Base-by-base conservation (phyloP, 805 yeast species). In the Priceomyces medius region DNA sequence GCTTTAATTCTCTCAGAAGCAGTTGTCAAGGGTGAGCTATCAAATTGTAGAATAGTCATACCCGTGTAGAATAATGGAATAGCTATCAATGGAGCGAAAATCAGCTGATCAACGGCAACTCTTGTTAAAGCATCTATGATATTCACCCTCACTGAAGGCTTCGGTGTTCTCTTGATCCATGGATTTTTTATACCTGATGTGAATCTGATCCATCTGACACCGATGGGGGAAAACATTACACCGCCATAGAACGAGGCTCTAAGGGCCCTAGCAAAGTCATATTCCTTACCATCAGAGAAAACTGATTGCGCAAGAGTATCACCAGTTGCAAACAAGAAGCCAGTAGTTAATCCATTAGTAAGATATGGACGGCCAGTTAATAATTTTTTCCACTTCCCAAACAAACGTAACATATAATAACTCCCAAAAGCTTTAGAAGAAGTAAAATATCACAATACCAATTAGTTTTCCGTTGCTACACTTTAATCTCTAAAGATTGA, bases 171-270 rank as follows among this genome's bases (percentile, higher is more conserved):
- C 8, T 20, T 31, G 5, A 37, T 39, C 10, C 12, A 31, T 2
- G 78, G 79, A 37, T 73, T 58, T 23, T 62, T 56, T 2, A 81
- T 57, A 17, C 55, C 61, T 24, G 70, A 61, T 13, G 88, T 55
- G 7, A 77, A 49, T 41, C 71, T 73, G 61, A 83, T 87, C 87
- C 95, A 86, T 42, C 65, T 76, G 40, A 76, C 79, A 8, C 85
- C 95, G 33, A 88, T 66, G 21, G 91, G 88, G 0, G 91, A 82
- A 57, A 88, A 88, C 7, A 88, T 63, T 2, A 80, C 41, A 0
- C 87, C 79, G 0, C 96, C 97, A 54, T 85, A 89, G 2, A 75
- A 41, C 5, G 76, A 70, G 2, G 91, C 85, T 43, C 96, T 66
- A 1, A 69, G 43, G 0, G 90, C 82, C 43, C 95, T 64, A 2